Conservation (phyloP, 2,329 filamentous ascomycete species). For the Monilinia fructicola region DNA sequence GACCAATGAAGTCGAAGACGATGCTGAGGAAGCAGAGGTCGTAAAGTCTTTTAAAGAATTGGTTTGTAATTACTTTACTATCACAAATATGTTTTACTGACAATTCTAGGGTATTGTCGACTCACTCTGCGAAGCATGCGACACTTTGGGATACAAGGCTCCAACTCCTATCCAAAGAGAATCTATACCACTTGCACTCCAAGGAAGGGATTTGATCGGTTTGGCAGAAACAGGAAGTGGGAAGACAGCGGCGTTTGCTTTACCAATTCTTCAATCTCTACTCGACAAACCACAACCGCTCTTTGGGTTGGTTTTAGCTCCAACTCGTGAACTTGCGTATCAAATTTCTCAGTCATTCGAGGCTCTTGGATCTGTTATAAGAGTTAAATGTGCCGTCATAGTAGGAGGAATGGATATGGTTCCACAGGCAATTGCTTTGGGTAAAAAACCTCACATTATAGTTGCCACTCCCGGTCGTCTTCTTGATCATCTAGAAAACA, state of each 20-base stretch:
- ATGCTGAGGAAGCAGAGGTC: constrained; percentile 31
- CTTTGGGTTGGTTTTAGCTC: constrained; percentile 87
- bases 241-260: constrained; percentile 92
- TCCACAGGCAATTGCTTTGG: constrained; percentile 81
- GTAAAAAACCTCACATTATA: constrained; percentile 93
- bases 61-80: constrained; percentile 31
- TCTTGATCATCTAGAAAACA: constrained; percentile 92
- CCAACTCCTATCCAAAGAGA: constrained; percentile 89
- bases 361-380: constrained; percentile 81
- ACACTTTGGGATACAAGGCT: constrained; percentile 73
- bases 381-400: constrained; percentile 80
- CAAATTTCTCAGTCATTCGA: constrained; percentile 90
- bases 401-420: constrained; percentile 97
- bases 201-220: constrained; percentile 85
- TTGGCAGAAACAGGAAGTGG: constrained; percentile 93
- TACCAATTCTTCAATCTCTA: constrained; percentile 88
- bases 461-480: constrained; percentile 89
- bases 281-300: constrained; percentile 83
- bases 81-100: neutral
- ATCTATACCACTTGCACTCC: constrained; percentile 76
- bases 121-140: constrained; percentile 84
- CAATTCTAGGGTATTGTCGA: constrained; percentile 70
- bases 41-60: constrained; percentile 52
- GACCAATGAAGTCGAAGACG: constrained; percentile 22
- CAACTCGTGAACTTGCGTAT: constrained; percentile 87